Conservation (phyloP, 192 early-diverging fungal species). For the Umbelopsis sp. region DNA sequence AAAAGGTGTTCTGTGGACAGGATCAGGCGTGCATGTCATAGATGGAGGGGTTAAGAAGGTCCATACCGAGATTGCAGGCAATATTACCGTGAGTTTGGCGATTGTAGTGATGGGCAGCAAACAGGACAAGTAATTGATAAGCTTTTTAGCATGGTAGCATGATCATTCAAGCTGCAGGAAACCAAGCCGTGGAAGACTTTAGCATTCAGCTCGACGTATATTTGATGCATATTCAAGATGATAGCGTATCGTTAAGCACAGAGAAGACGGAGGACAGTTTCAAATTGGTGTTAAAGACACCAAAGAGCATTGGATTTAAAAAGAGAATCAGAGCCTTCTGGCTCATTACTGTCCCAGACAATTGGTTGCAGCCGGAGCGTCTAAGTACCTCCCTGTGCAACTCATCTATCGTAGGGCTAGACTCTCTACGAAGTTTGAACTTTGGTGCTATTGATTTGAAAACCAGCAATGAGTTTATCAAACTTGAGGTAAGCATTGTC, state of each 20-base stretch:
- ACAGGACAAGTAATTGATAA: not conserved
- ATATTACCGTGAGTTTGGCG: not conserved
- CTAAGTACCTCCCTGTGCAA: not conserved
- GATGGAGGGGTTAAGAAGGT: slow-evolving; percentile 2
- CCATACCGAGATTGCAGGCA: slow-evolving; percentile 2
- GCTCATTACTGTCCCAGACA: slow-evolving; percentile 6
- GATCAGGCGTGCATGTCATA: not conserved
- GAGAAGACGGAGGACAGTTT: not conserved
- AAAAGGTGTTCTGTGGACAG: slow-evolving; percentile 7
- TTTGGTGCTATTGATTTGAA: not conserved
- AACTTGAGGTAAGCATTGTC: not conserved
- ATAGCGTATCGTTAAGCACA: not conserved
- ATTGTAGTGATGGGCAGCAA: not conserved
- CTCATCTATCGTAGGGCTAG: not conserved
- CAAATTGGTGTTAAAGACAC: not conserved
- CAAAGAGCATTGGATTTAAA: not conserved
- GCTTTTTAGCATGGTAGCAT: not conserved
- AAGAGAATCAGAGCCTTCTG: slow-evolving; percentile 4
- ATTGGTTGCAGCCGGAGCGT: slow-evolving; percentile 7
- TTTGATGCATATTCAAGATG: slow-evolving; percentile 2
- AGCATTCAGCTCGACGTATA: slow-evolving; percentile 11
- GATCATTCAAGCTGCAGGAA: not conserved
- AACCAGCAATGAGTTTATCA: not conserved
- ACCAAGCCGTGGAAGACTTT: not conserved
- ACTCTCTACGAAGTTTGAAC: too few species aligned